These are phyloP conservation scores for Euphorbia tirucalli DNA, from an alignment of 345 rosid species.

Conservation along the genomic window DNA sequence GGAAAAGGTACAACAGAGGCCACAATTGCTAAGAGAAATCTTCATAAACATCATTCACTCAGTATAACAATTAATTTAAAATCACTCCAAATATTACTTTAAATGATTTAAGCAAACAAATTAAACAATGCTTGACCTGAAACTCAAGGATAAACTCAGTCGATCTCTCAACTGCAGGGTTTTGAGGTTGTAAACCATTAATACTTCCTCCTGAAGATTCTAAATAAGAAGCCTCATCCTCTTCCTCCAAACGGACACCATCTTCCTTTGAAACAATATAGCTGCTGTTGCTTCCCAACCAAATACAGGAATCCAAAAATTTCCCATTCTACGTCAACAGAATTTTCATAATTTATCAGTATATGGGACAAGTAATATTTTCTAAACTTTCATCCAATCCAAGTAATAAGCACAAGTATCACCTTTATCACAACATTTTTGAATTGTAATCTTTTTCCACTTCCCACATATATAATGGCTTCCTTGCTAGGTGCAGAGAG, in stretches of 20 bases:
- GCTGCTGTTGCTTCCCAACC: slow-evolving; percentile 73
- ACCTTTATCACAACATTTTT: slow-evolving; percentile 88
- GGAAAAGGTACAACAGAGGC: background rate
- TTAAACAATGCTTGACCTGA: slow-evolving; percentile 51
- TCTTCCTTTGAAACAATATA: slow-evolving; percentile 70
- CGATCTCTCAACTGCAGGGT: slow-evolving; percentile 42
- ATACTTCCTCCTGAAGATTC: slow-evolving; percentile 39
- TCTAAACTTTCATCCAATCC: background rate
- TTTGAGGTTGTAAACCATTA: slow-evolving; percentile 39
- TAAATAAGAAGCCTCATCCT: slow-evolving; percentile 36
- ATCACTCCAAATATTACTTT: background rate
- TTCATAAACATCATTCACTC: background rate
- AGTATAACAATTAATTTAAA: background rate
- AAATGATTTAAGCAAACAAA: background rate
- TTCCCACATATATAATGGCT: slow-evolving; percentile 73
- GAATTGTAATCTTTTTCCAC: slow-evolving; percentile 73
- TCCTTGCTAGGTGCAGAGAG: slow-evolving; percentile 67
- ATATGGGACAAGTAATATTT: background rate
- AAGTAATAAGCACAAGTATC: slow-evolving; percentile 9
- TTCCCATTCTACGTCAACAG: slow-evolving; percentile 63
- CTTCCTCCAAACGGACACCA: slow-evolving; percentile 58
- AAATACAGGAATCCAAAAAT: slow-evolving; percentile 83
- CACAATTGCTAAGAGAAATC: background rate
- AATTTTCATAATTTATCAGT: slow-evolving; percentile 13
- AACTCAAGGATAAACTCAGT: slow-evolving; percentile 67